Percentiles rank a stretch among this genome's conserved stretches.
phyloP scores from a whole-genome alignment of 345 rosid genomes.

The Barbarea vulgaris region DNA sequence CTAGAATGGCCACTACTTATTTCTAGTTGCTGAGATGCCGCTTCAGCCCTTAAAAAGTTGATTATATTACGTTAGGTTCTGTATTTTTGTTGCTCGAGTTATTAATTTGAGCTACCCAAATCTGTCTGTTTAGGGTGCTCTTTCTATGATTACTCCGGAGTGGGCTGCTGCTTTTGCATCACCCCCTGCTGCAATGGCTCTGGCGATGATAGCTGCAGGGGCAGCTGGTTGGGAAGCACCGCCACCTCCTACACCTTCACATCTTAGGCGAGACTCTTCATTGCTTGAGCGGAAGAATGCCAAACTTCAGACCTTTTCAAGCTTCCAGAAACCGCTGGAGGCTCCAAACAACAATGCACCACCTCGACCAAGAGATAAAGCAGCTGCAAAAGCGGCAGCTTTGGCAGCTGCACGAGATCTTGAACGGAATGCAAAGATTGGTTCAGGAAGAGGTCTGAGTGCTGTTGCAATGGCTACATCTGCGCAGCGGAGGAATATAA shows the following conservation, averaged over 20 bases:
- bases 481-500: conserved; percentile 81
- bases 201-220: conserved; percentile 99
- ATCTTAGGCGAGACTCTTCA: conserved; percentile 81
- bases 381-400: conserved; percentile 98
- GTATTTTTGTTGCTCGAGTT: conserved; percentile 14
- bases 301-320: conserved; percentile 81
- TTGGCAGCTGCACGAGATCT: conserved; percentile 99
- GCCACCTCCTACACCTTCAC: conserved; percentile 61
- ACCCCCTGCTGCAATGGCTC: conserved; percentile 99
- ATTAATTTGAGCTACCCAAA: conserved; percentile 8
- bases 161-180: conserved; percentile 99
- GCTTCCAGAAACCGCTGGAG: conserved; percentile 87
- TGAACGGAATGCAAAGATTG: conserved; percentile 95
- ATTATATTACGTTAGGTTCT: conserved; percentile 9
- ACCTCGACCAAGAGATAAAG: conserved; percentile 85
- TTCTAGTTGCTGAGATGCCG: conserved; percentile 28
- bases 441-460: conserved; percentile 99
- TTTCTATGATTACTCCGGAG: conserved; percentile 87
- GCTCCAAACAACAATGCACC: conserved; percentile 59
- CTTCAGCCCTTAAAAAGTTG: conserved; percentile 8
- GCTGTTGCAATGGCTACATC: conserved; percentile 99
- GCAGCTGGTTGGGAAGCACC: conserved; percentile 90
- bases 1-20: conserved; percentile 21
- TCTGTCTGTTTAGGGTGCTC: conserved; percentile 69
- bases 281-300: conserved; percentile 80